A percentile compares a stretch with the other conserved stretches of the same genome.
Evolutionary conservation across 1,284 basidiomycete species (phyloP).

Genomic region (Phellinidium pouzarii): DNA sequence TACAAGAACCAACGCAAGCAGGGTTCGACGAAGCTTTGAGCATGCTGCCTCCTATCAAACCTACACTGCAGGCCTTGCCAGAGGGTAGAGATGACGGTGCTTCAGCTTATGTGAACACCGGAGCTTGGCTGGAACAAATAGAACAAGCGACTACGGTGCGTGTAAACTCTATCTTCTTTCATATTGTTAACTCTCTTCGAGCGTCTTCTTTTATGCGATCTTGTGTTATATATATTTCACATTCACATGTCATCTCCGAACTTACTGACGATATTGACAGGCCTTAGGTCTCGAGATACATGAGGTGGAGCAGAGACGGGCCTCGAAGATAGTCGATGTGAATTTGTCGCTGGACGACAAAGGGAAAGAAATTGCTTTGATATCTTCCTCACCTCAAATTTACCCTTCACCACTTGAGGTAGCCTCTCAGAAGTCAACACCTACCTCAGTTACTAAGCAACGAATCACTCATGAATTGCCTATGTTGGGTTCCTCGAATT

Average conservation of each 20-base stretch:
- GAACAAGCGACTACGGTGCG: constrained; percentile 10
- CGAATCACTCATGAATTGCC: background rate
- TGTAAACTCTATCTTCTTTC: background rate
- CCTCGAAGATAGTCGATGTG: background rate
- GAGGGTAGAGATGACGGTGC: background rate
- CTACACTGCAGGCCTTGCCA: background rate
- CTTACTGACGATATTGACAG: constrained; percentile 1
- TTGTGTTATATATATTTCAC: background rate
- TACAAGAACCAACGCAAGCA: background rate
- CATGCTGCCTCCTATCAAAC: constrained; percentile 1
- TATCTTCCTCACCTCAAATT: background rate
- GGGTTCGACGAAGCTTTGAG: background rate
- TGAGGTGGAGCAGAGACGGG: constrained; percentile 8
- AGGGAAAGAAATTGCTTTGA: background rate
- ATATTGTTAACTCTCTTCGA: background rate
- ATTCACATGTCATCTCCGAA: background rate
- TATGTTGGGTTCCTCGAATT: background rate
- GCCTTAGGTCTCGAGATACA: constrained; percentile 3
- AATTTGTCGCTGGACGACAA: background rate
- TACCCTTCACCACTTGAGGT: background rate
- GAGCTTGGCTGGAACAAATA: background rate
- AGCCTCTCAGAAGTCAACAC: background rate
- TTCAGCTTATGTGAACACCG: background rate
- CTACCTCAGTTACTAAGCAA: background rate
- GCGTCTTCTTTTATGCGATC: background rate